These are phyloP conservation scores for Zea mays DNA, from an alignment of 176 grass and related monocot genomes.

Conservation along the genomic window Zm-B73-REFERENCE-NAM-5.0 NC_050098.1:2352001-2352500, in stretches of 20 bases:
- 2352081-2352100: conserved; percentile 6
- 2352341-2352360: conserved; percentile 74
- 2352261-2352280: background rate
- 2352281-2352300: background rate
- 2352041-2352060: too few relatives aligned
- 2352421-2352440: conserved; percentile 37
- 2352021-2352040: too few relatives aligned
- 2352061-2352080: background rate
- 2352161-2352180: conserved; percentile 47
- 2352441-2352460: conserved; percentile 51
- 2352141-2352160: conserved; percentile 33
- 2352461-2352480: background rate
- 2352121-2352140: conserved; percentile 41
- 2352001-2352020: too few relatives aligned
- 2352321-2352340: conserved; percentile 54
- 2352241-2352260: background rate
- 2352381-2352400: conserved; percentile 61
- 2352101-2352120: conserved; percentile 70
- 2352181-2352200: conserved; percentile 38
- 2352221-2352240: background rate
- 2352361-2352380: conserved; percentile 50
- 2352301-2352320: conserved; percentile 53
- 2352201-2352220: background rate
- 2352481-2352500: too few relatives aligned
- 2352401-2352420: conserved; percentile 66